A percentile compares a stretch with the other conserved stretches of the same genome.
Evolutionary conservation across 139 green algal genomes (phyloP).

Genomic region (Chlamydomonas sp.): DNA sequence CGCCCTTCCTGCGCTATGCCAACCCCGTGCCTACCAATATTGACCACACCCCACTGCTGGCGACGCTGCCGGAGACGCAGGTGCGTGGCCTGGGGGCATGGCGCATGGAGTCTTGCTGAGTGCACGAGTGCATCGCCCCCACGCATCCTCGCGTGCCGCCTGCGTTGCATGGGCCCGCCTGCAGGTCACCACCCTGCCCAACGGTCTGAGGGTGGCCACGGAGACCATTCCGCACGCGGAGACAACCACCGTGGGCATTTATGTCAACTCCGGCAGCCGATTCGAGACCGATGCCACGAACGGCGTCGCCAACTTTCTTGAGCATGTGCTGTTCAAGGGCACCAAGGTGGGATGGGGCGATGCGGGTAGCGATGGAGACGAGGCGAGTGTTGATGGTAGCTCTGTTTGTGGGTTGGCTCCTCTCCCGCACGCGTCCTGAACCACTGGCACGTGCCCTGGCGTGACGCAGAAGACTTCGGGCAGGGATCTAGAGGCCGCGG

Average conservation of each 20-base stretch:
- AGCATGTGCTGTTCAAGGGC: constrained; percentile 99
- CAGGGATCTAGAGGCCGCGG: constrained; percentile 68
- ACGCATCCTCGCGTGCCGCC: neutral
- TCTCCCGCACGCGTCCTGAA: too few species aligned
- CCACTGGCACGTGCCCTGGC: too few species aligned
- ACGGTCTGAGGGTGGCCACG: constrained; percentile 88
- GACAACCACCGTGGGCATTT: constrained; percentile 92
- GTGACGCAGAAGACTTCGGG: too few species aligned
- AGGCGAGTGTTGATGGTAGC: too few species aligned
- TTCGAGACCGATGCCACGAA: constrained; percentile 91
- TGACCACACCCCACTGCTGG: constrained; percentile 58
- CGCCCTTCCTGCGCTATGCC: constrained; percentile 70
- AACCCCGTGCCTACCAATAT: constrained; percentile 56
- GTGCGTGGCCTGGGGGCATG: constrained; percentile 27
- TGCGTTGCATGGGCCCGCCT: neutral
- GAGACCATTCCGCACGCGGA: constrained; percentile 76
- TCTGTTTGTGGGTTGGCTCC: too few species aligned
- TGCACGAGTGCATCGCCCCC: too few species aligned
- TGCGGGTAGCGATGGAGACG: too few species aligned
- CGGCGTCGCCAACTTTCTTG: constrained; percentile 95
- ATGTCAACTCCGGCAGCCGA: constrained; percentile 93
- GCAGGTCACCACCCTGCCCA: constrained; percentile 87
- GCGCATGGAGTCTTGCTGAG: neutral
- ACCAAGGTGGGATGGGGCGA: constrained; percentile 79
- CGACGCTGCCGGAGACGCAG: constrained; percentile 77